A percentile compares a stretch with the other conserved stretches of the same genome.
Conservation (phyloP, 2,329 filamentous ascomycete genomes). For the Curvularia spicifera region DNA sequence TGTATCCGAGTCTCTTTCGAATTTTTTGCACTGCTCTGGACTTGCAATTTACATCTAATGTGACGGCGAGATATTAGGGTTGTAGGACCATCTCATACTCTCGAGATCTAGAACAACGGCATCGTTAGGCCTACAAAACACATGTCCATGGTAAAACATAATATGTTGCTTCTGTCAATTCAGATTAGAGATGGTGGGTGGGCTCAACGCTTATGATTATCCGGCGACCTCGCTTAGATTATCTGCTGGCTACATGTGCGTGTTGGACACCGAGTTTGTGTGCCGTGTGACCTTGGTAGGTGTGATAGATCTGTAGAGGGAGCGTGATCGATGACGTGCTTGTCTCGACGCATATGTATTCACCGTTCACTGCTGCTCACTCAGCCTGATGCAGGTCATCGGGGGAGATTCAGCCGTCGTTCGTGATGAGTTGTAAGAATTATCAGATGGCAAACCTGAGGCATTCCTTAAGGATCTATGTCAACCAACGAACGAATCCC, state of each 20-base stretch:
- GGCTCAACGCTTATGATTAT: neutral
- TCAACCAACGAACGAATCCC: neutral
- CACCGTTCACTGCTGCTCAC: neutral
- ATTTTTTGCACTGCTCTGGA: neutral
- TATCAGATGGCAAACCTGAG: neutral
- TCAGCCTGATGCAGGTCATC: neutral
- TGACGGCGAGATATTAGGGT: neutral
- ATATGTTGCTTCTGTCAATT: neutral
- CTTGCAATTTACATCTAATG: neutral
- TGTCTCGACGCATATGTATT: neutral
- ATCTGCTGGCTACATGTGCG: neutral
- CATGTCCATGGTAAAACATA: neutral
- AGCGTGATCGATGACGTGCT: neutral
- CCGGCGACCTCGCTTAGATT: neutral
- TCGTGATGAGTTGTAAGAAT: neutral
- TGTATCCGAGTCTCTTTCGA: neutral
- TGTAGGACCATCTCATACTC: neutral
- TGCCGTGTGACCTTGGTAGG: neutral
- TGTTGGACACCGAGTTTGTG: neutral
- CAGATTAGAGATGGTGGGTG: neutral
- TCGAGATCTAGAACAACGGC: neutral
- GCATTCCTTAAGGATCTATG: neutral
- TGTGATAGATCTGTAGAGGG: neutral
- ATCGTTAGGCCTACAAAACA: neutral
- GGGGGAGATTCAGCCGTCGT: no score